Percentiles rank a stretch among this genome's conserved stretches.
These are phyloP conservation scores for Rostrohypoxylon terebratum DNA, from an alignment of 495 filamentous ascomycete species.

Conservation along the genomic window DNA sequence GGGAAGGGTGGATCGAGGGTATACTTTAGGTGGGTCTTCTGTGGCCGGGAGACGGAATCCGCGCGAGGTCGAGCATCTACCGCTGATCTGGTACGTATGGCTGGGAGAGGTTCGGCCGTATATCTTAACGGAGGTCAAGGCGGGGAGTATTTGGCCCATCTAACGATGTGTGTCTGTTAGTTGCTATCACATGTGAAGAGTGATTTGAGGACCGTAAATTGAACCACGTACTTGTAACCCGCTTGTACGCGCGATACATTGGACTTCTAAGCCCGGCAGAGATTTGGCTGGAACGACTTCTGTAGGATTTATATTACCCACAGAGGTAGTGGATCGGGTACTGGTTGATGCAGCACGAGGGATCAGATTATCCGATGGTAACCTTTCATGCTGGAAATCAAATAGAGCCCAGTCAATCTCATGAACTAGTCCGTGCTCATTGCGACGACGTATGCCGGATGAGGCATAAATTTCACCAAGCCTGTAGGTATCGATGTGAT, in stretches of 20 bases:
- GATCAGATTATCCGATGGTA: conserved; percentile 75
- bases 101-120: conserved; percentile 83
- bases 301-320: conserved; percentile 53
- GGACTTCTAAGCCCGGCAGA: conserved; percentile 79
- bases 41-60: conserved; percentile 31
- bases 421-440: conserved; percentile 73
- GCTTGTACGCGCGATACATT: conserved; percentile 91
- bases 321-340: conserved; percentile 46
- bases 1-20: conserved; percentile 38
- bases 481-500: conserved; percentile 77
- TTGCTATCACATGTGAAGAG: neutral
- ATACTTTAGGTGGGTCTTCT: conserved; percentile 32
- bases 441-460: conserved; percentile 81
- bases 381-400: conserved; percentile 76
- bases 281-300: conserved; percentile 57
- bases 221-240: conserved; percentile 66
- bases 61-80: conserved; percentile 52
- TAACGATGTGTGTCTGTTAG: conserved; percentile 45
- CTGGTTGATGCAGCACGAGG: conserved; percentile 61
- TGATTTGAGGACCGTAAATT: neutral
- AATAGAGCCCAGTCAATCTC: conserved; percentile 98
- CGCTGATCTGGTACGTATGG: conserved; percentile 82
- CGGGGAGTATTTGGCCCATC: conserved; percentile 76
- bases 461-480: conserved; percentile 89
- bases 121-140: conserved; percentile 84